Percentiles rank a stretch among this genome's conserved stretches.
phyloP scores from a whole-genome alignment of 75 land plant genomes.

The Larix kaempferi region DNA sequence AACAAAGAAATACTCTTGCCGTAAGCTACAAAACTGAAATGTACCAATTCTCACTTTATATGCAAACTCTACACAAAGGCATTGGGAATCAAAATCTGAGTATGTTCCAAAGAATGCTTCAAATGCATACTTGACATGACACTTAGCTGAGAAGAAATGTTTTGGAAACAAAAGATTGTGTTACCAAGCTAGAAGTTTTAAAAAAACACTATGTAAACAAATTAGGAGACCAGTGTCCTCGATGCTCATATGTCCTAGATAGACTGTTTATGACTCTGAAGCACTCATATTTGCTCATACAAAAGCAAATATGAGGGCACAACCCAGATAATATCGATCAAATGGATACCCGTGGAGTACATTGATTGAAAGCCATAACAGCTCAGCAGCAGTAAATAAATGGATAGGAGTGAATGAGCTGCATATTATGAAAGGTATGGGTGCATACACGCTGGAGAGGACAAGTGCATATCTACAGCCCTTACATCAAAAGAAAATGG shows the following conservation, averaged over 20 bases:
- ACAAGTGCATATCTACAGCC: neutral
- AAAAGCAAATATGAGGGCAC: neutral
- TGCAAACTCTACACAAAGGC: too few relatives aligned
- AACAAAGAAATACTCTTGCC: neutral
- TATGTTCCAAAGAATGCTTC: neutral
- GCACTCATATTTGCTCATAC: too few relatives aligned
- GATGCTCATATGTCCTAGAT: too few relatives aligned
- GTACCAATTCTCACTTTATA: too few relatives aligned
- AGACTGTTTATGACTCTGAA: too few relatives aligned
- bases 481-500: neutral
- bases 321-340: neutral
- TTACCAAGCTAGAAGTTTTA: too few relatives aligned
- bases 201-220: too few relatives aligned
- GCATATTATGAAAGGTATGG: neutral
- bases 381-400: neutral
- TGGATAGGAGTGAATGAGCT: neutral
- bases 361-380: neutral
- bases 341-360: neutral
- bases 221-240: too few relatives aligned
- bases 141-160: neutral
- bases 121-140: neutral
- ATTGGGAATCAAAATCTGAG: too few relatives aligned
- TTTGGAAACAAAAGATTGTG: too few relatives aligned
- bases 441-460: neutral
- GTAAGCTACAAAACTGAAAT: too few relatives aligned